Evolutionary conservation across 164 flowering plant species (phyloP), one percentile per base, ranked within the genome.

Genomic region (Umbellularia californica): DNA sequence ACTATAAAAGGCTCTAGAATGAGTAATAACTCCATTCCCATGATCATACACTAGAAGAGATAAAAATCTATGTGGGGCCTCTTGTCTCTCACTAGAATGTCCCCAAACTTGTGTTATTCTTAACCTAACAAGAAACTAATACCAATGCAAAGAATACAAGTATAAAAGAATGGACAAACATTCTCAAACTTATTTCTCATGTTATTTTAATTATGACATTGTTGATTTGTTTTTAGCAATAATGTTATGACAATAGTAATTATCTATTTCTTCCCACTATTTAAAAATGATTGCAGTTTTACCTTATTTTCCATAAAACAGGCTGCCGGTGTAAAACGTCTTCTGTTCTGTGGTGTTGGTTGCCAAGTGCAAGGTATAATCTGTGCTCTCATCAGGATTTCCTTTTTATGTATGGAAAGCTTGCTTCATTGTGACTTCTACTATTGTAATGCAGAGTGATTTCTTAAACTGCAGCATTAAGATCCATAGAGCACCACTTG

Each of bases 341-440:
- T 95, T 80, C 95, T 95, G 74, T 93, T 95, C 79, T 95, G 99
- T 86, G 99, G 99, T 71, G 99, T 95, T 75, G 99, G 97, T 73
- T 95, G 99, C 85, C 97, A 95, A 86, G 97, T 92, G 76, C 97
- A 95, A 89, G 97, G 99, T 95, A 79, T 74, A 72, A 19, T 69
- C 35, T 72, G 13, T 47, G 5, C 47, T 70, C 67, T 68, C 63
- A 58, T 66, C 58, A 75, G 60, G 60, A 41, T 55, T 3, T 25
- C 41, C 4, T 13, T 50, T 76, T 76, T 74, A 19, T 23, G 27
- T 69, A 68, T 72, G 55, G 5, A 28, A 74, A 58, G 3, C 62
- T 74, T 76, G 69, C 85, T 60, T 80, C 73, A 55, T 82, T 78
- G 76, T 90, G 93, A 90, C 91, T 83, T 82, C 78, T 79, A 84